These are phyloP conservation scores for Sphaerostilbella broomeana DNA, from an alignment of 2,329 filamentous ascomycete genomes.

Conservation along the genomic window DNA sequence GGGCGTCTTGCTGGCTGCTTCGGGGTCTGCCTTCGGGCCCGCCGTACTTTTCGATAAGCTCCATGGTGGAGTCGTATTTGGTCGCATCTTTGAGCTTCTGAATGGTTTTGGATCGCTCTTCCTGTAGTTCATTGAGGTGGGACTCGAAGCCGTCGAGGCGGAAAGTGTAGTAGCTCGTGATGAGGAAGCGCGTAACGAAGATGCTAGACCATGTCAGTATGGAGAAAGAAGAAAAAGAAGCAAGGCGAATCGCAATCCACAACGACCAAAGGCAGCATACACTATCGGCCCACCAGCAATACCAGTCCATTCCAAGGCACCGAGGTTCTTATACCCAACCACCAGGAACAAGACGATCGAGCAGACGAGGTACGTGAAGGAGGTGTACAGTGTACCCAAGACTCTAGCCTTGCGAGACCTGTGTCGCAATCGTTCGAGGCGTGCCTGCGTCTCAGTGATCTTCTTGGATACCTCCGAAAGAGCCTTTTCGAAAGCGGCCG, in stretches of 20 bases:
- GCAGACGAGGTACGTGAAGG: conserved; percentile 84
- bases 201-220: conserved; percentile 51
- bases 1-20: conserved; percentile 24
- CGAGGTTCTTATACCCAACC: conserved; percentile 75
- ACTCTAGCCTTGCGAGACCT: conserved; percentile 72
- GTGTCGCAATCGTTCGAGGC: conserved; percentile 66
- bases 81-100: conserved; percentile 92
- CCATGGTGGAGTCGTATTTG: conserved; percentile 89
- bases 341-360: conserved; percentile 76
- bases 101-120: conserved; percentile 79
- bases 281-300: conserved; percentile 71
- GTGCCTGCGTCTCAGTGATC: conserved; percentile 67
- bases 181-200: conserved; percentile 60
- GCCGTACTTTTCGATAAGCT: conserved; percentile 91
- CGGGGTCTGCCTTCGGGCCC: conserved; percentile 45
- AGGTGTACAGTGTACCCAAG: conserved; percentile 83
- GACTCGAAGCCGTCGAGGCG: conserved; percentile 64
- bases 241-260: not conserved
- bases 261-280: conserved; percentile 40
- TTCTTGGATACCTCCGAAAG: conserved; percentile 75
- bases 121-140: conserved; percentile 66
- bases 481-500: conserved; percentile 88
- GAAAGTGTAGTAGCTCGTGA: conserved; percentile 71
- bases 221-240: not conserved
- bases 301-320: conserved; percentile 68